Evolutionary conservation across 192 early-diverging fungal genomes (phyloP), one percentile per base, ranked within the genome.

Genomic region (Rhizoclosmatium globosum): DNA sequence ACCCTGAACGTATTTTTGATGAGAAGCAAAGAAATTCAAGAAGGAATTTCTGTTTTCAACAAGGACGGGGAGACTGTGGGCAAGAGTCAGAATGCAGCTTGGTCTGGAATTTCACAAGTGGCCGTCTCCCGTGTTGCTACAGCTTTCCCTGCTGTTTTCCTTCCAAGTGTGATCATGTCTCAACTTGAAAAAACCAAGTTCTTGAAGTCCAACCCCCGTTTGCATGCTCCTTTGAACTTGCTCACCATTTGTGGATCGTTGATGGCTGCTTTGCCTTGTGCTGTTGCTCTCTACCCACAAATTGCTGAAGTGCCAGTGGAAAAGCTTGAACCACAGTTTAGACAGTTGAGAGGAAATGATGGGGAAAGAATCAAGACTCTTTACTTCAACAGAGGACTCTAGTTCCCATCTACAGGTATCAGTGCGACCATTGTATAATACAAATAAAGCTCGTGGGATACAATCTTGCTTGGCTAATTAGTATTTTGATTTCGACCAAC

Each of bases 1-100:
- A 93, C 93, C 23, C 85, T 93, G 53, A 95, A 95, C 64, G 93
- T 95, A 3, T 92, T 93, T 68, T 82, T 95, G 77, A 95, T 95
- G 94, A 82, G 94, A n/a, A 85, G 87, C 66, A 95, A 95, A 76
- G 94, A 95, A 68, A 80, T 95, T 64, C 83, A 47, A 41, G 89
- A 94, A 57, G 94, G 94, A n/a, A 94, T 94, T 67, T 84, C 90
- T 59, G 92, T 94, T 0, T 87, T 86, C 64, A 89, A 93, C 73
- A 73, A 85, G 3, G 82, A 94, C 15, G 92, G 93, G 11, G 87
- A 88, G 41, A 82, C 82, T 2, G 82, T 93, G 2, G 94, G 93
- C 9, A 93, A 93, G 68, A 89, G 88, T 15, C 87, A 90, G 74
- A 81, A 75, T 45, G 94, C 94, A 0, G 94, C 93, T 6, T 48